Evolutionary conservation across 306 rosid genomes (phyloP).

Genomic region (Fragaria iinumae): DNA sequence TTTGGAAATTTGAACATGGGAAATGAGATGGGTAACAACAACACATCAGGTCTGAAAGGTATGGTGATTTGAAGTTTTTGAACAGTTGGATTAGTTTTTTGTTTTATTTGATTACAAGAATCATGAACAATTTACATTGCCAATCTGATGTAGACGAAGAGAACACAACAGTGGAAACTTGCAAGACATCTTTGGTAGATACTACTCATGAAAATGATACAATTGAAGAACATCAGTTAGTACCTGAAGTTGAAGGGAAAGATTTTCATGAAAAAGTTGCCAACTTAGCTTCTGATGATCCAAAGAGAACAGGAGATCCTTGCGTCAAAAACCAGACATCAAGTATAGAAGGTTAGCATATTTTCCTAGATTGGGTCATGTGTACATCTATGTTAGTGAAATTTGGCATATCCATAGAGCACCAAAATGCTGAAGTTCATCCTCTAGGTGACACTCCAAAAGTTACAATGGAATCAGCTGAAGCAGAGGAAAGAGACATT

Average conservation of each 20-base stretch:
- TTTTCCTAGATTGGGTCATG: neutral
- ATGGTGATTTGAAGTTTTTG: constrained; percentile 7
- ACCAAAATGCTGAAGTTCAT: constrained; percentile 37
- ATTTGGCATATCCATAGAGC: constrained; percentile 23
- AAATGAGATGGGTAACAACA: constrained; percentile 86
- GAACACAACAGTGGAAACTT: constrained; percentile 37
- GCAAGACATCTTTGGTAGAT: constrained; percentile 24
- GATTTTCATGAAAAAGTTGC: constrained; percentile 28
- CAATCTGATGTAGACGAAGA: constrained; percentile 56
- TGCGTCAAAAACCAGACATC: constrained; percentile 17
- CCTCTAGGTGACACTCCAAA: constrained; percentile 28
- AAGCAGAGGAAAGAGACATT: constrained; percentile 21
- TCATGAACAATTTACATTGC: constrained; percentile 5
- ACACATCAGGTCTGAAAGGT: constrained; percentile 68
- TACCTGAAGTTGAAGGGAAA: constrained; percentile 28
- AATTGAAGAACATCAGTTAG: constrained; percentile 32
- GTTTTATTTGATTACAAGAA: neutral
- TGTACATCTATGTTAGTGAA: neutral
- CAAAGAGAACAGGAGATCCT: constrained; percentile 16
- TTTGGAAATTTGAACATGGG: constrained; percentile 62
- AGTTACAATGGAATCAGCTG: constrained; percentile 23
- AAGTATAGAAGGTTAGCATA: constrained; percentile 23
- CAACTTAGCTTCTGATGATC: constrained; percentile 23
- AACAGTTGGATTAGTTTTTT: neutral
- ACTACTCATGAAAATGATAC: constrained; percentile 25